phyloP scores from a whole-genome alignment of 2,329 filamentous ascomycete species.

The Furcasterigmium sp. region DNA sequence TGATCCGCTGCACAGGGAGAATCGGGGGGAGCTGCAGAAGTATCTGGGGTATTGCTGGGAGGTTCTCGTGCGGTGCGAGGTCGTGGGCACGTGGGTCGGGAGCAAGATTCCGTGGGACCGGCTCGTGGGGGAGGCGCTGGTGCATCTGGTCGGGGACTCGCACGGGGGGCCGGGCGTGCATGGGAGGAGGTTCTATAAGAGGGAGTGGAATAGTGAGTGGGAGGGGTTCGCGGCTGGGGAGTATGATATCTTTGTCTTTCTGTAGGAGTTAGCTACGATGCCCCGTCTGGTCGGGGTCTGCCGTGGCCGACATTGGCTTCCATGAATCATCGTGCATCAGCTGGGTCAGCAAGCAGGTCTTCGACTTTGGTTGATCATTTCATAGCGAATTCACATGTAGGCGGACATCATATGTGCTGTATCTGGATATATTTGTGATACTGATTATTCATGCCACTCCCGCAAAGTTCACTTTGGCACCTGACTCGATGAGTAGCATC shows the following conservation, averaged over 20 bases:
- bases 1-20: constrained; percentile 13
- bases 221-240: not conserved
- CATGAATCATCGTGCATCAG: no score
- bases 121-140: not conserved
- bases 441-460: no score
- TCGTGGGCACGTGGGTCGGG: constrained; percentile 3
- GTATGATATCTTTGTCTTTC: not conserved
- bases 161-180: not conserved
- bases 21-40: constrained; percentile 15
- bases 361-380: no score
- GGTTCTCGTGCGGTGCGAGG: constrained; percentile 16
- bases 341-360: no score
- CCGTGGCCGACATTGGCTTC: no score
- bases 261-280: no score
- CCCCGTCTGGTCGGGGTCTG: no score
- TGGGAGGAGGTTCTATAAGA: not conserved
- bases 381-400: no score
- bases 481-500: no score
- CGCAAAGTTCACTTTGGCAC: no score
- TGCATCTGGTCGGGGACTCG: not conserved
- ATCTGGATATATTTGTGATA: no score
- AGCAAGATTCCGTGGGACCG: not conserved
- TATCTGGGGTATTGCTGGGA: constrained; percentile 22
- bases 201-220: not conserved
- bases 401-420: no score